Evolutionary conservation across 345 rosid genomes (phyloP).

Genomic region (Salix arbutifolia): DNA sequence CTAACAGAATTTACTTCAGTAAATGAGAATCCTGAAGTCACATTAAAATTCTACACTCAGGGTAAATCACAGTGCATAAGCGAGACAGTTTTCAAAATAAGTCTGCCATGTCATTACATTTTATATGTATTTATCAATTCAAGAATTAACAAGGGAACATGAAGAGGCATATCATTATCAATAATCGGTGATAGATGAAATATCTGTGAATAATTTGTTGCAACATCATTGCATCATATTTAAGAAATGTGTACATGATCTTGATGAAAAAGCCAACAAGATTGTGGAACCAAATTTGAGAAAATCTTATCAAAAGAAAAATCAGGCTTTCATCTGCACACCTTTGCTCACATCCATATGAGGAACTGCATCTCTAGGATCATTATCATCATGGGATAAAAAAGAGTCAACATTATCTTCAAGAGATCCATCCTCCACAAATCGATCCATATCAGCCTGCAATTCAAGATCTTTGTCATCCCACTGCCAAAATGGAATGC

Average conservation of each 20-base stretch:
- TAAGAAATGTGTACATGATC: conserved; percentile 5
- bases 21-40: conserved; percentile 63
- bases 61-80: conserved; percentile 13
- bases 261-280: neutral
- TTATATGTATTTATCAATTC: neutral
- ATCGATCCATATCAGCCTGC: conserved; percentile 94
- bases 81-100: conserved; percentile 1
- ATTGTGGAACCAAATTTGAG: neutral
- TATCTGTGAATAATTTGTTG: neutral
- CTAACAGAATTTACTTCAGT: conserved; percentile 59
- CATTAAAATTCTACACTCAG: conserved; percentile 11
- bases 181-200: neutral
- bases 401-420: conserved; percentile 97
- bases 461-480: conserved; percentile 65
- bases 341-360: conserved; percentile 88
- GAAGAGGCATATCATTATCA: neutral
- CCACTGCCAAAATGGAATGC: conserved; percentile 59
- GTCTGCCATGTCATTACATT: neutral
- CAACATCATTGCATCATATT: conserved; percentile 5
- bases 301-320: neutral
- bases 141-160: neutral
- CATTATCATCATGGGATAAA: conserved; percentile 82
- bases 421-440: conserved; percentile 92
- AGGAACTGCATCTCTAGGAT: conserved; percentile 72
- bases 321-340: conserved; percentile 12